phyloP scores from a whole-genome alignment of 495 filamentous ascomycete genomes.

The Astrocystis sublimbata region DNA sequence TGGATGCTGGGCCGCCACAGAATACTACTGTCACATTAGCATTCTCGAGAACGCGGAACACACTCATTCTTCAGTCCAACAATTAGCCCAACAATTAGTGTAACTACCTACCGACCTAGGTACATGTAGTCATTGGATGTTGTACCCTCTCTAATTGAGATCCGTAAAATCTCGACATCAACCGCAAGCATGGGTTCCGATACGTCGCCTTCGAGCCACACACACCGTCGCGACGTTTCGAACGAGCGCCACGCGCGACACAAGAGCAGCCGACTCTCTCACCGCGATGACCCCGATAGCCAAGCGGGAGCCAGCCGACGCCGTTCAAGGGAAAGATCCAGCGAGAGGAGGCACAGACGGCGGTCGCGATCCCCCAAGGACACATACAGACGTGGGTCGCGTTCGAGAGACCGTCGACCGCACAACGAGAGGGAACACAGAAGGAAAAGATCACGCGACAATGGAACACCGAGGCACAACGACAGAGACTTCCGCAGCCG shows the following conservation, averaged over 20 bases:
- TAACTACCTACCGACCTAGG: not conserved
- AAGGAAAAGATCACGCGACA: constrained; percentile 18
- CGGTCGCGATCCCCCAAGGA: constrained; percentile 42
- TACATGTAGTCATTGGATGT: not conserved
- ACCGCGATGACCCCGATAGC: constrained; percentile 26
- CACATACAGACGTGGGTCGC: constrained; percentile 35
- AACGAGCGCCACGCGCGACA: constrained; percentile 25
- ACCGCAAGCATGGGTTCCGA: constrained; percentile 15
- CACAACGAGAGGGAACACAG: constrained; percentile 20
- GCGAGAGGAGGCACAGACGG: constrained; percentile 23
- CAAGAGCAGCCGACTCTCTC: constrained; percentile 22
- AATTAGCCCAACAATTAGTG: not conserved
- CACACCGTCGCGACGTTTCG: constrained; percentile 17
- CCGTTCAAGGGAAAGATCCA: constrained; percentile 28
- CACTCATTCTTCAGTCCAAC: too few species aligned
- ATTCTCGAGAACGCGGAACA: not conserved
- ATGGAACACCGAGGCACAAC: constrained; percentile 22
- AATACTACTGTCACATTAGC: too few species aligned
- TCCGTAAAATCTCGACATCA: not conserved
- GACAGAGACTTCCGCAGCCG: constrained; percentile 19
- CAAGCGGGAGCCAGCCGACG: constrained; percentile 23
- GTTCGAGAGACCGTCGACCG: constrained; percentile 28
- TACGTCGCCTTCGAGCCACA: not conserved
- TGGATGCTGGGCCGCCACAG: too few species aligned
- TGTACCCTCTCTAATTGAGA: constrained; percentile 2